These are phyloP conservation scores for Prototheca wickerhamii DNA, from an alignment of 163 green algal genomes.

Conservation along the genomic window DNA sequence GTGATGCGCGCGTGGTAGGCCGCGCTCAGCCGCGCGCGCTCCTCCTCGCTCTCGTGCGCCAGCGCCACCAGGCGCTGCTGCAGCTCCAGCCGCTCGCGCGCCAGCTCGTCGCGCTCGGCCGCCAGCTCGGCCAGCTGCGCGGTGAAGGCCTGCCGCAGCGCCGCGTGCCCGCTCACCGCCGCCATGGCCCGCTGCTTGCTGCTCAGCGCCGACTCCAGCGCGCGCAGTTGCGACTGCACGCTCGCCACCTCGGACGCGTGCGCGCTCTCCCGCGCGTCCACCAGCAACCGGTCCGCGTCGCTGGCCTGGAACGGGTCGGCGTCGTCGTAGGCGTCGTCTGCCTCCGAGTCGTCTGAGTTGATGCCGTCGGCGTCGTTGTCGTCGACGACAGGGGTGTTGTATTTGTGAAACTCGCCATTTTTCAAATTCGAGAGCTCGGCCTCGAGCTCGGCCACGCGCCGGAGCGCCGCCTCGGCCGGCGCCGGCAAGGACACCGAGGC, in stretches of 20 bases:
- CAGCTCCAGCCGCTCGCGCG: constrained; percentile 50
- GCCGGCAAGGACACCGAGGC: background rate
- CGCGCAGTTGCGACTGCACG: constrained; percentile 21
- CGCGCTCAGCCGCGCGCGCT: constrained; percentile 47
- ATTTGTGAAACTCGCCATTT: no score
- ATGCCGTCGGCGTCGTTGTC: background rate
- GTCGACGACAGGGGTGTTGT: background rate
- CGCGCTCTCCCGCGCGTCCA: constrained; percentile 9
- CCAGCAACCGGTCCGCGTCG: constrained; percentile 12
- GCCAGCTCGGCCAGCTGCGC: constrained; percentile 39
- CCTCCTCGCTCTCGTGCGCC: constrained; percentile 46
- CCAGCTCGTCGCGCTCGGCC: constrained; percentile 41
- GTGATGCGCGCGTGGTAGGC: constrained; percentile 43
- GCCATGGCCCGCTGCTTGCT: constrained; percentile 27
- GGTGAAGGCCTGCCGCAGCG: constrained; percentile 33
- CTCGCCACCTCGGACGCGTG: constrained; percentile 5
- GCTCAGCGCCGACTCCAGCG: constrained; percentile 37
- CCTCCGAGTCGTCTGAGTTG: background rate
- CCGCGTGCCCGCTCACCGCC: constrained; percentile 8
- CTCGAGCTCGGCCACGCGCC: background rate
- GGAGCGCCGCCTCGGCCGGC: background rate
- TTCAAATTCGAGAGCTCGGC: background rate
- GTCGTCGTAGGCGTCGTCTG: background rate
- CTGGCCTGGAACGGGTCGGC: background rate
- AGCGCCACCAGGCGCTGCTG: constrained; percentile 52